These are phyloP conservation scores for Colletotrichum incanum DNA, from an alignment of 2,329 filamentous ascomycete genomes.

Conservation along the genomic window DNA sequence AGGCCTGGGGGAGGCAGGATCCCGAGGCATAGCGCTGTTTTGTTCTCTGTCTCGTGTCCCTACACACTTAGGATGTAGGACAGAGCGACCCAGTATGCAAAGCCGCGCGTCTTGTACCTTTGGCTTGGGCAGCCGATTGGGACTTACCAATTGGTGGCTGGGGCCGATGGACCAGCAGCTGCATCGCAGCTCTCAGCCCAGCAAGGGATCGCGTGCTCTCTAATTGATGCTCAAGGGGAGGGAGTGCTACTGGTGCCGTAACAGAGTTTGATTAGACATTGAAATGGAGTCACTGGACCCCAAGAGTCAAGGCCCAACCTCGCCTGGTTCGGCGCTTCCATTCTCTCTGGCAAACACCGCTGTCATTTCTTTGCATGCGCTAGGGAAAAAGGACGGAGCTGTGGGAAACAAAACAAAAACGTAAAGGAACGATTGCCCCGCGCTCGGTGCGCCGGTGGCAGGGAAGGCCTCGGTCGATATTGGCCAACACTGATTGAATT, in stretches of 20 bases:
- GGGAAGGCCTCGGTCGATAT: conserved; percentile 2
- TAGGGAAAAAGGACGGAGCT: neutral
- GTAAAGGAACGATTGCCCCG: conserved; percentile 24
- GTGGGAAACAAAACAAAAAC: neutral
- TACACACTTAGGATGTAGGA: neutral
- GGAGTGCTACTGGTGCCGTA: neutral
- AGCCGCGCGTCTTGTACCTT: conserved; percentile 36
- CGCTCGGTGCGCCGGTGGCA: conserved; percentile 13
- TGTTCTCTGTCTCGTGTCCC: neutral
- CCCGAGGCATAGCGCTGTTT: neutral
- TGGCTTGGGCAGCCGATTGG: conserved; percentile 1
- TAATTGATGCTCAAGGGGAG: neutral
- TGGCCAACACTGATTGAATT: conserved; percentile 23
- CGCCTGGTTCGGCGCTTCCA: neutral
- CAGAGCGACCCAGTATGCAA: conserved; percentile 11
- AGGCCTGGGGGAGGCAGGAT: conserved; percentile 2
- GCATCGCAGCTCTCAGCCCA: conserved; percentile 13
- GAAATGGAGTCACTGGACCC: no score
- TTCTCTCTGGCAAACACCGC: neutral
- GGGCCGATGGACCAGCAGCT: conserved; percentile 4
- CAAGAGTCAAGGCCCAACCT: no score
- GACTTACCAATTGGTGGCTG: conserved; percentile 15
- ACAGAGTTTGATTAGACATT: neutral
- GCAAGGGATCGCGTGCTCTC: conserved; percentile 35
- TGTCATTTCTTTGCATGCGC: neutral